phyloP scores from a whole-genome alignment of 441 rosid species.

The Croton laevigatus region DNA sequence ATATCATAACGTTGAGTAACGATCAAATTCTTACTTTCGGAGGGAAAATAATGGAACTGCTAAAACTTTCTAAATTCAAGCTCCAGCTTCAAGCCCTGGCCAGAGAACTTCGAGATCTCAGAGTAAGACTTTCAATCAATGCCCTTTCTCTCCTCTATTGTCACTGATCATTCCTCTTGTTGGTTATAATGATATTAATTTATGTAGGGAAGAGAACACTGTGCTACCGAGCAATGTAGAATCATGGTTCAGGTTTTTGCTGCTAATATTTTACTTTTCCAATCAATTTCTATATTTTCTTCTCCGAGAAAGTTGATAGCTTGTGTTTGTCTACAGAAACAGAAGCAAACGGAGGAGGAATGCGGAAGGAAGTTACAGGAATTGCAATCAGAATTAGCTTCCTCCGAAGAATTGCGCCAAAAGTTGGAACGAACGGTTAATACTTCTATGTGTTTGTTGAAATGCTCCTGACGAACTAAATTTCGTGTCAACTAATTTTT shows the following conservation, averaged over 20 bases:
- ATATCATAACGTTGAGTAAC: no score
- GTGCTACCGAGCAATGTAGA: conserved; percentile 48
- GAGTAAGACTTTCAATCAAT: conserved; percentile 33
- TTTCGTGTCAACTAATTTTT: background rate
- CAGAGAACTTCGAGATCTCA: conserved; percentile 59
- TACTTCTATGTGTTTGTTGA: conserved; percentile 27
- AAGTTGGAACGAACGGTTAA: conserved; percentile 63
- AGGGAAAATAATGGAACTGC: conserved; percentile 61
- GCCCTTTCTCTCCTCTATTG: background rate
- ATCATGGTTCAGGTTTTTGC: conserved; percentile 47
- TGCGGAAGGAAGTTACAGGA: conserved; percentile 51
- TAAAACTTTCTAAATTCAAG: conserved; percentile 68
- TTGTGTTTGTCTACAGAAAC: conserved; percentile 47
- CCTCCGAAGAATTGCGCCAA: conserved; percentile 45
- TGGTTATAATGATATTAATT: background rate
- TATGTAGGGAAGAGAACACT: conserved; percentile 53
- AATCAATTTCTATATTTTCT: background rate
- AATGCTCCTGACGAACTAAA: conserved; percentile 17
- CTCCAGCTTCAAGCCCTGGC: conserved; percentile 64
- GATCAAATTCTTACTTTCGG: background rate
- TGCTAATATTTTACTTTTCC: background rate
- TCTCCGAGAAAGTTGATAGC: background rate
- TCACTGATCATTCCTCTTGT: background rate
- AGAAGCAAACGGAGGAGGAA: conserved; percentile 72
- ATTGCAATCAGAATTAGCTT: conserved; percentile 48